A percentile compares a stretch with the other conserved stretches of the same genome.
Conservation (phyloP, 495 filamentous ascomycete species). For the Amphirosellinia nigrospora region DNA sequence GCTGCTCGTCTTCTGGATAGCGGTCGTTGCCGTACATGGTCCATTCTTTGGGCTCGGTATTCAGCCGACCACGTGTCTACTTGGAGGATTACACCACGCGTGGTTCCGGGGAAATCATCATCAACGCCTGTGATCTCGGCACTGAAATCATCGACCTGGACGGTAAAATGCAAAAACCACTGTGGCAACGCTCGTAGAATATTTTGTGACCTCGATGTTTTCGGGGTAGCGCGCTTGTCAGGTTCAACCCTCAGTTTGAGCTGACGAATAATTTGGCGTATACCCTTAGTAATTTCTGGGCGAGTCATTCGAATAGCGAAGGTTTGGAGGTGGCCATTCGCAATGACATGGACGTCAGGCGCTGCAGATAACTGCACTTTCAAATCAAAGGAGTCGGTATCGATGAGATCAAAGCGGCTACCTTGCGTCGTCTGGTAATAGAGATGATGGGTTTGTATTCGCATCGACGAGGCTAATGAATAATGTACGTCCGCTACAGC, state of each 20-base stretch:
- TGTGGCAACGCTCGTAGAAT: conserved; percentile 77
- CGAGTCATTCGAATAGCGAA: conserved; percentile 89
- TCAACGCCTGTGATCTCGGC: conserved; percentile 92
- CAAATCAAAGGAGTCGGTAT: conserved; percentile 84
- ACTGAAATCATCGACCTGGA: conserved; percentile 88
- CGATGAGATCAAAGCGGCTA: conserved; percentile 80
- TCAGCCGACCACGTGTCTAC: conserved; percentile 90
- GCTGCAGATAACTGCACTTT: conserved; percentile 83
- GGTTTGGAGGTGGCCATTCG: conserved; percentile 79
- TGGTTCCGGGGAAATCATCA: conserved; percentile 74
- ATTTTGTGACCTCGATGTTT: conserved; percentile 60
- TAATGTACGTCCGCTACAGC: conserved; percentile 85
- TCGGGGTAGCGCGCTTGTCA: conserved; percentile 60
- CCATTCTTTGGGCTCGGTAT: conserved; percentile 81
- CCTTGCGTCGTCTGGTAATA: conserved; percentile 92
- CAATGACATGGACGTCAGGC: conserved; percentile 83
- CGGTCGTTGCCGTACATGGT: conserved; percentile 55
- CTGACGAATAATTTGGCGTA: conserved; percentile 88
- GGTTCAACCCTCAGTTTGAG: conserved; percentile 67
- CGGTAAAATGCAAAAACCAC: conserved; percentile 83
- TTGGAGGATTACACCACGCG: conserved; percentile 82
- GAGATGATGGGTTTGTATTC: conserved; percentile 85
- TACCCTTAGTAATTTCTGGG: conserved; percentile 86
- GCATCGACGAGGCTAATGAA: conserved; percentile 77
- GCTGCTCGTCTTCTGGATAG: conserved; percentile 62